Evolutionary conservation across 306 rosid species (phyloP), one percentile per base, ranked within the genome.

Genomic region (Gillenia trifoliata): DNA sequence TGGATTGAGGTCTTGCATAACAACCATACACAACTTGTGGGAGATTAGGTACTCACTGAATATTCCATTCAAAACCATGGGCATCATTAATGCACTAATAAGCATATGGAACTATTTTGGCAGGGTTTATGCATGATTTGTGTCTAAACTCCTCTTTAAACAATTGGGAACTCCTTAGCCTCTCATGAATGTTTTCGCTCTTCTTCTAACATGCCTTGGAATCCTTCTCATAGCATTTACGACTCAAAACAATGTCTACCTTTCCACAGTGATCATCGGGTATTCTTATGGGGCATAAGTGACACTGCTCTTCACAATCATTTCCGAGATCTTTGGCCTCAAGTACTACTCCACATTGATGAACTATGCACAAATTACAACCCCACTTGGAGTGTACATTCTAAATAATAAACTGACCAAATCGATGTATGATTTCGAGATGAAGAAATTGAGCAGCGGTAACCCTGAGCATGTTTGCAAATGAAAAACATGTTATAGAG

Each of bases 261-360:
- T 66, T 1, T 36, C 69, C 25, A 33, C 82, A 0, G n/a, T 71
- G 11, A 65, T 71, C 66, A 71, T 17, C 6, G 76, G 76, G 11
- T 62, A 70, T 26, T 70, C 71, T 11, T 60, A 29, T 17, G 82
- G 82, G 49, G 73, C 68, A 23, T 66, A 72, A 55, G 34, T 71
- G 63, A 31, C 73, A 0, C 54, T 78, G 43, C 26, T 72, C 19
- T 54, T 71, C 26, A 30, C 62, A 2, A 71, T 71, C 61, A 64
- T 72, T 63, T 72, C 77, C 15, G 66, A 72, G 68, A 47, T 64
- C 15, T 78, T 78, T 16, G 82, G 82, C 2, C 77, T 72, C 57
- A 72, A 72, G 60, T 66, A 55, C 62, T 78, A 38, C 28, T 36
- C 82, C 1, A 78, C 73, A 6, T 74, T 78, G 60, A 30, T 17